Conservation (phyloP, 305 asterid genomes). For the Plantago lanceolata region DNA sequence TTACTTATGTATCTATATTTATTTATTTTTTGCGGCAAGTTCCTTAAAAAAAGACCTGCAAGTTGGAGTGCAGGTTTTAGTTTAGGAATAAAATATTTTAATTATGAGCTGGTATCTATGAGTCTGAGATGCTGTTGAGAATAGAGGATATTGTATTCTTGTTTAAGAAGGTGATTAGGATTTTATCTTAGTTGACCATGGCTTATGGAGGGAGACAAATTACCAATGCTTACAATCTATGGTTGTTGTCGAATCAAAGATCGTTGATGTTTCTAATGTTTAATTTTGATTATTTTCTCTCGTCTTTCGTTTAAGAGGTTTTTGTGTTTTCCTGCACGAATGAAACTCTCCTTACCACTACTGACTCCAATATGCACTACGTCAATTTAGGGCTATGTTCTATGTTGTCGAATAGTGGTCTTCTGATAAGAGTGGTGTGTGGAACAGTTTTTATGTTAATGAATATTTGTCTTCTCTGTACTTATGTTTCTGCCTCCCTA, state of each 20-base stretch:
- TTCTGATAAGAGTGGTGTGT: neutral
- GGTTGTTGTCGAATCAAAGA: no score
- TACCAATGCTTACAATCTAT: no score
- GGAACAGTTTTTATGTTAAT: conserved; percentile 3
- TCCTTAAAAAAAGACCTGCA: no score
- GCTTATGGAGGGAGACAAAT: no score
- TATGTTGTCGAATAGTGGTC: neutral
- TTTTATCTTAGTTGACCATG: no score
- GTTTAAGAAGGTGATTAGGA: neutral
- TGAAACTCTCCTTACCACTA: neutral
- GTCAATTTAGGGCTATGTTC: neutral
- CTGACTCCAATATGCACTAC: neutral
- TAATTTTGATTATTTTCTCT: no score
- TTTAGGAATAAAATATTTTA: conserved; percentile 3
- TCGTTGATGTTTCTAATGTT: no score
- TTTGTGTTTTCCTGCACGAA: no score
- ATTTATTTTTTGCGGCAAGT: no score
- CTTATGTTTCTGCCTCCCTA: conserved; percentile 13
- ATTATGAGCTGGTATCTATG: neutral
- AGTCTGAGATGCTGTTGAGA: neutral
- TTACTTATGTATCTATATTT: neutral
- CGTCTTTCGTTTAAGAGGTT: no score
- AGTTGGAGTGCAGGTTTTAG: neutral
- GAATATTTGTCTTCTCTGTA: conserved; percentile 7
- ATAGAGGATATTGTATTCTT: conserved; percentile 16